A percentile compares a stretch with the other conserved stretches of the same genome.
These are phyloP conservation scores for Polygonum aviculare DNA, from an alignment of 148 eudicot genomes.

Conservation along the genomic window DNA sequence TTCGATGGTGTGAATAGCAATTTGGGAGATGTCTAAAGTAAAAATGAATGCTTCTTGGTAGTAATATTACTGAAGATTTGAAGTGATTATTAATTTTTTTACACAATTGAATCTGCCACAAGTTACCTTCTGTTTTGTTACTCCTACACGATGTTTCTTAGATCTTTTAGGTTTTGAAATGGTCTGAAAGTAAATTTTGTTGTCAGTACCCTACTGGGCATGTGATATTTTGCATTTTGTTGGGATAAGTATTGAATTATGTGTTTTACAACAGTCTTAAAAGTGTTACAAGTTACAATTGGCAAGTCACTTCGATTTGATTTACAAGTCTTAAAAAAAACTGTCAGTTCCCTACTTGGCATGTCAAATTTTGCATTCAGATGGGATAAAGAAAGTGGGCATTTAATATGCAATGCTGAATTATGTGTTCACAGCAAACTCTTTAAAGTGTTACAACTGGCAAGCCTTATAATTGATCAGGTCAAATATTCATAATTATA, in stretches of 20 bases:
- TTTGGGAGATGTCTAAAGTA: constrained; percentile 10
- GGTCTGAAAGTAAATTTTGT: background rate
- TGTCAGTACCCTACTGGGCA: constrained; percentile 1
- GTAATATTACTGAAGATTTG: background rate
- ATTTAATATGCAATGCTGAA: no score
- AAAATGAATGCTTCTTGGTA: background rate
- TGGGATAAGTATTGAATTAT: background rate
- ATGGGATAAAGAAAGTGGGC: no score
- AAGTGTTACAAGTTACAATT: no score
- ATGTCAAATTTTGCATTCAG: no score
- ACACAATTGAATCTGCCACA: background rate
- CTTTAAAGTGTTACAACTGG: no score
- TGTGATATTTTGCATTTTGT: background rate
- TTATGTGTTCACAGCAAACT: no score
- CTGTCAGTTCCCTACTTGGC: no score
- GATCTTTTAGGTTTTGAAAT: background rate
- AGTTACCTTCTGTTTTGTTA: background rate
- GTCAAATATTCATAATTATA: no score
- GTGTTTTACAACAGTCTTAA: no score
- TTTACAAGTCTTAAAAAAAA: no score
- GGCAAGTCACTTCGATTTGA: no score
- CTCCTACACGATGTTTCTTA: background rate
- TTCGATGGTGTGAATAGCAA: constrained; percentile 30
- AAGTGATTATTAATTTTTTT: background rate
- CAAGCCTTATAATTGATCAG: no score